phyloP scores from a whole-genome alignment of 179 eudicot species.

The Patellifolia procumbens region DNA sequence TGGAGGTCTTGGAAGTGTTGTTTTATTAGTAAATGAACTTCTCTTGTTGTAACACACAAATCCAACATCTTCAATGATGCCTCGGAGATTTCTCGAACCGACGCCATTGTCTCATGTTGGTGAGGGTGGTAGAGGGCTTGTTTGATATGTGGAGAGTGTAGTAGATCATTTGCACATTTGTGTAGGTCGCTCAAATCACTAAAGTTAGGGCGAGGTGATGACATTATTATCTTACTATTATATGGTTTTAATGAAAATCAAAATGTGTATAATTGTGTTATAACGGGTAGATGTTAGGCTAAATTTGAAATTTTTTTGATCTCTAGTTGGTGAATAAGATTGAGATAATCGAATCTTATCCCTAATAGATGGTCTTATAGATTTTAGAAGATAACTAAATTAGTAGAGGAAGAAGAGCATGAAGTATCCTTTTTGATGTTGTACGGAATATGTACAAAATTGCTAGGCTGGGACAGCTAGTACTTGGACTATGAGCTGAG shows the following conservation, averaged over 20 bases:
- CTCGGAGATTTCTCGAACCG: conserved; percentile 31
- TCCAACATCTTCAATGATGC: conserved; percentile 34
- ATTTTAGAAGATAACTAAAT: background rate
- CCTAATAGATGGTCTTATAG: background rate
- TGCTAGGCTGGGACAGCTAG: background rate
- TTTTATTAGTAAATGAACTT: conserved; percentile 27
- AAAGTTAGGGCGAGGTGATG: conserved; percentile 24
- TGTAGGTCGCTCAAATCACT: conserved; percentile 44
- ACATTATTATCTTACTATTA: conserved; percentile 8
- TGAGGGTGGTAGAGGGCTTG: conserved; percentile 32
- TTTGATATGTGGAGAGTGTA: conserved; percentile 40
- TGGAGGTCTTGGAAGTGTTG: conserved; percentile 36
- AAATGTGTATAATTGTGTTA: background rate
- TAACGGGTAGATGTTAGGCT: background rate
- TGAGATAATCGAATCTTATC: background rate
- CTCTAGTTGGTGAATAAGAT: background rate
- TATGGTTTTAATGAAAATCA: background rate
- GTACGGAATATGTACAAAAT: conserved; percentile 18
- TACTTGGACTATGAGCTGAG: background rate
- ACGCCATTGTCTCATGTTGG: conserved; percentile 31
- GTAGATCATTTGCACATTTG: conserved; percentile 50
- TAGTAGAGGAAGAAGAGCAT: background rate
- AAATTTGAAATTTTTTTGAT: background rate
- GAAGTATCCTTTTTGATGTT: conserved; percentile 8
- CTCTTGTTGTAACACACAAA: conserved; percentile 30